Evolutionary conservation across 768 basidiomycete species (phyloP), one percentile per base, ranked within the genome.

Genomic region (Ephemerocybe angulata): DNA sequence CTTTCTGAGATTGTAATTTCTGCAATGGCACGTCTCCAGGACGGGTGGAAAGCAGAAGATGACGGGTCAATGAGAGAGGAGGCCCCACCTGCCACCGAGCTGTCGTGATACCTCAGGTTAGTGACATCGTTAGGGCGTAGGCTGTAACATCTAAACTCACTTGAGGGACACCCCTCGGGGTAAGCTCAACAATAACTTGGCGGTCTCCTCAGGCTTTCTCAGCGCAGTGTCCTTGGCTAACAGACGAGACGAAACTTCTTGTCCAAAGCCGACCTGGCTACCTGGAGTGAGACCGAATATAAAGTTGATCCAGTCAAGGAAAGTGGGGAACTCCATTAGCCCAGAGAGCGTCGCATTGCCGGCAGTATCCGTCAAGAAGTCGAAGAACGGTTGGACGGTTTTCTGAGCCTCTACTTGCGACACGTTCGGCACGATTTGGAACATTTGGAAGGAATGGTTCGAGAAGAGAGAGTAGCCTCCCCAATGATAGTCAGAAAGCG

Each of bases 401-500:
- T 64, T 59, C 21, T 70, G 69, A 0, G 72, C 72, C 1, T 65
- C 66, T 3, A 64, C 70, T 52, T 57, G 60, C 0, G 75, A 70
- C 25, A 68, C 63, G 41, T 78, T 77, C 2, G 71, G 72, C 1
- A 64, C 67, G 29, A 72, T n/a, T 19, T 19, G 50, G 49, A 66
- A 65, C 8, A 61, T 28, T 35, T 6, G 17, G 7, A 41, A n/a
- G 29, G 54, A 38, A 17, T 54, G 3, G 52, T 63, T 50, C 11
- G 64, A 58, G 11, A 71, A 44, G 3, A 22, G 46, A 0, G 56
- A 64, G 43, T 73, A 78, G 2, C 76, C 77, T n/a, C 73, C 72
- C 78, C 77, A 81, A 1, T 74, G 76, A 1, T 62, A 65, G 28
- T 79, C 74, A 2, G 76, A 68, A n/a, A 78, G 62, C 4, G 62